These are phyloP conservation scores for Kwoniella botswanensis DNA, from an alignment of 768 basidiomycete genomes.

Conservation along the genomic window DNA sequence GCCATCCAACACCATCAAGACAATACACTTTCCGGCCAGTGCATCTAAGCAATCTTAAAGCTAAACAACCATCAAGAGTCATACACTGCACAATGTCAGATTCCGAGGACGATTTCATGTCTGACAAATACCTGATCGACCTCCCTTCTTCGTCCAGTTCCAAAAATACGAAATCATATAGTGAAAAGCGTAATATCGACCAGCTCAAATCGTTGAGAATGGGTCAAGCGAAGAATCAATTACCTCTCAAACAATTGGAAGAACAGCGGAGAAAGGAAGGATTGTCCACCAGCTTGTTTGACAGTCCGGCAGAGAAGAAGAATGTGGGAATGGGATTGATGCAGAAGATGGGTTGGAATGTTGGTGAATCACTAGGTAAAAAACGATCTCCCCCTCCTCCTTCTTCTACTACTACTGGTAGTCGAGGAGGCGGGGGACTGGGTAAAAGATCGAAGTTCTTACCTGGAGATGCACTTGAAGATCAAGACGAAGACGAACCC, in stretches of 20 bases:
- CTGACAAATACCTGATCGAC: slow-evolving; percentile 56
- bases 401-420: not conserved
- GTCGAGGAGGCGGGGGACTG: not conserved
- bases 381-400: slow-evolving; percentile 36
- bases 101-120: slow-evolving; percentile 59
- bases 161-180: slow-evolving; percentile 30
- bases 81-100: slow-evolving; percentile 42
- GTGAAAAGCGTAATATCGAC: slow-evolving; percentile 28
- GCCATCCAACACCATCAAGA: too few species aligned
- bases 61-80: not conserved
- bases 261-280: slow-evolving; percentile 46
- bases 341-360: slow-evolving; percentile 59
- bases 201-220: slow-evolving; percentile 36
- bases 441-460: not conserved
- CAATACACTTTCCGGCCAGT: too few species aligned
- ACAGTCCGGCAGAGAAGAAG: slow-evolving; percentile 1
- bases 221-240: slow-evolving; percentile 41
- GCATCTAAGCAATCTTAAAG: not conserved
- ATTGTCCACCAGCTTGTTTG: slow-evolving; percentile 51
- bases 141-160: slow-evolving; percentile 6
- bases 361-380: slow-evolving; percentile 54
- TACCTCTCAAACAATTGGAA: slow-evolving; percentile 42
- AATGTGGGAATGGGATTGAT: slow-evolving; percentile 53
- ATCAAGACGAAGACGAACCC: slow-evolving; percentile 1
- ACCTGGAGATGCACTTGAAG: slow-evolving; percentile 17